Percentiles rank a stretch among this genome's conserved stretches.
phyloP scores from a whole-genome alignment of 1,139 yeast species.

The Chernovozyma aurita region DNA sequence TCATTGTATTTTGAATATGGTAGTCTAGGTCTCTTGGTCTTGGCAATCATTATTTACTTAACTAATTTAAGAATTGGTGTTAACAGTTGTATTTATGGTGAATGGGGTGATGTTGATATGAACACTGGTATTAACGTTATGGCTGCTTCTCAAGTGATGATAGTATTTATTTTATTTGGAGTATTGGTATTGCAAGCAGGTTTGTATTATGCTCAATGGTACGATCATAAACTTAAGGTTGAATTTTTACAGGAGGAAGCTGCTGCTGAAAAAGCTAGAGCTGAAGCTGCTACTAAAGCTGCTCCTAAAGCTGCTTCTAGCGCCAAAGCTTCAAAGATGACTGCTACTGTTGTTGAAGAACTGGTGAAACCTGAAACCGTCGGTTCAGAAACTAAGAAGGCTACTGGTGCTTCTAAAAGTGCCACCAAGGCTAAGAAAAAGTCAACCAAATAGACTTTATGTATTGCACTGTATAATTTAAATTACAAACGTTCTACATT shows the following conservation, averaged over 20 bases:
- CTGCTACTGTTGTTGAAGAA: constrained; percentile 13
- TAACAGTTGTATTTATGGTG: constrained; percentile 60
- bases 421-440: constrained; percentile 6
- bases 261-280: constrained; percentile 16
- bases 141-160: constrained; percentile 83
- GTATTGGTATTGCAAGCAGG: constrained; percentile 83
- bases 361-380: constrained; percentile 12
- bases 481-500: no score
- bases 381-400: constrained; percentile 5
- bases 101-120: constrained; percentile 92
- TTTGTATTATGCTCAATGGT: constrained; percentile 83
- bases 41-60: constrained; percentile 72
- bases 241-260: constrained; percentile 47
- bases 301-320: constrained; percentile 13
- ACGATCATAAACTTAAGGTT: constrained; percentile 53
- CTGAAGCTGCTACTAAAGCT: constrained; percentile 13
- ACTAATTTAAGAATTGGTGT: constrained; percentile 85
- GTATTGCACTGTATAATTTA: no score
- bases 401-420: constrained; percentile 7
- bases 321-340: constrained; percentile 9
- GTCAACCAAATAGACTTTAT: no score
- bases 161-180: constrained; percentile 68
- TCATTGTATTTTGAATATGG: constrained; percentile 88
- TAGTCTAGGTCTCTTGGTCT: constrained; percentile 64
- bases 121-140: constrained; percentile 85